Evolutionary conservation across 148 eudicot species (phyloP), one percentile per base, ranked within the genome.

Genomic region (Arbutus unedo): DNA sequence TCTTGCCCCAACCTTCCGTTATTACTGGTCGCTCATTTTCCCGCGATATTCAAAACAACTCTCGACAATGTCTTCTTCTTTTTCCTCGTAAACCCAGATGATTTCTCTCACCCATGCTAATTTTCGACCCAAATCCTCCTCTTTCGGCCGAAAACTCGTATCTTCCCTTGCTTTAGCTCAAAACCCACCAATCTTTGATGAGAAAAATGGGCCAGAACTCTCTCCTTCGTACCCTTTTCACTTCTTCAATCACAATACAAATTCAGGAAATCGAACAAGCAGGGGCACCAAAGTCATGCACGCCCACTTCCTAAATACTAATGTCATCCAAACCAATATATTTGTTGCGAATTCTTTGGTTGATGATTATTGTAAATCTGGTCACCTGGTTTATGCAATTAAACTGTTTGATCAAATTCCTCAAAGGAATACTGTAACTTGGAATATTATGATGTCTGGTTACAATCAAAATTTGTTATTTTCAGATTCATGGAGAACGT

Each of bases 371-470:
- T 85, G 68, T 38, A 89, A 87, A 86, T 81, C 84, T 23, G 76
- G 85, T 15, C 82, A 87, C 8, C 25, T 91, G 70, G 84, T 73
- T 64, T 81, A 89, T 86, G 96, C 96, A 87, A 66, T 64, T 75
- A 84, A 86, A 72, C 18, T 94, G 92, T 93, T 94, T 81, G 98
- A 93, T 7, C 82, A 85, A 89, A 90, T 93, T 79, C 89, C 91
- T 25, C 15, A 64, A 59, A 90, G 85, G 81, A 89, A 88, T 86
- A 81, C 78, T 15, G 81, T 86, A 21, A 82, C 93, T 41, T 93
- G 94, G 98, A 94, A 93, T 87, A 81, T 91, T 50, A 68, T 91
- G 87, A 89, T 93, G 67, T 83, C 93, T 3, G 93, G 92, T n/a
- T 83, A 83, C 76, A 91, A 93, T 76, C 84, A 85, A 21, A 91